phyloP scores from a whole-genome alignment of 2,329 filamentous ascomycete genomes.

The Septoria petroselini region DNA sequence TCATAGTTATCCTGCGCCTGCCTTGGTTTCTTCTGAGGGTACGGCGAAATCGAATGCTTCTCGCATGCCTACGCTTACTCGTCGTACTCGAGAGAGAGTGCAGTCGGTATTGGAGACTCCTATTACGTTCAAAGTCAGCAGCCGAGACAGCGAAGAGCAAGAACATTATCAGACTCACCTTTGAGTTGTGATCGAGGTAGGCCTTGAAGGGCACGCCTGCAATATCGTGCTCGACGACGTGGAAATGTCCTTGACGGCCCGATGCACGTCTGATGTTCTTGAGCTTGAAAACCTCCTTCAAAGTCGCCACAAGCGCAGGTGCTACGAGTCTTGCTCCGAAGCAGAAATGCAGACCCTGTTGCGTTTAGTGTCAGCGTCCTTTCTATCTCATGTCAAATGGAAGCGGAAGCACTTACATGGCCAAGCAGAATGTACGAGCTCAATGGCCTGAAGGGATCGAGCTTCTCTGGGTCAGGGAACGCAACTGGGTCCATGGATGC shows the following conservation, averaged over 20 bases:
- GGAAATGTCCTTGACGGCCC: conserved; percentile 43
- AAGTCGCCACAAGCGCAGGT: conserved; percentile 41
- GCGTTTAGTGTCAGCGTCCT: no score
- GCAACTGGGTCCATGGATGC: conserved; percentile 42
- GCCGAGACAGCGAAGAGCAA: not conserved
- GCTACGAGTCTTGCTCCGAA: conserved; percentile 44
- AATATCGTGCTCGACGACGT: conserved; percentile 45
- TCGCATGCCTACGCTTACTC: conserved; percentile 13
- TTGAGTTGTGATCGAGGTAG: conserved; percentile 50
- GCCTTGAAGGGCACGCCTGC: conserved; percentile 49
- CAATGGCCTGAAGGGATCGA: conserved; percentile 45
- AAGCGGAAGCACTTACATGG: conserved; percentile 24
- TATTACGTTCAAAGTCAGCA: not conserved
- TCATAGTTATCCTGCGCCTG: no score
- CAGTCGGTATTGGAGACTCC: conserved; percentile 48
- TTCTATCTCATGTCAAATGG: conserved; percentile 24
- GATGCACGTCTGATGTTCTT: conserved; percentile 43
- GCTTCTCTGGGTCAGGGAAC: conserved; percentile 43
- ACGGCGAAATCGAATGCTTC: no score
- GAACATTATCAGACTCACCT: conserved; percentile 7
- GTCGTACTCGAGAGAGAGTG: conserved; percentile 45
- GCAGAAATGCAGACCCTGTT: conserved; percentile 41
- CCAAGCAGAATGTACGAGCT: conserved; percentile 41
- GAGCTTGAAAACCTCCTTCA: conserved; percentile 47
- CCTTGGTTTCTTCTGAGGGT: no score